Evolutionary conservation across 495 filamentous ascomycete genomes (phyloP), one percentile per base, ranked within the genome.

Genomic region (Tuber calosporum): DNA sequence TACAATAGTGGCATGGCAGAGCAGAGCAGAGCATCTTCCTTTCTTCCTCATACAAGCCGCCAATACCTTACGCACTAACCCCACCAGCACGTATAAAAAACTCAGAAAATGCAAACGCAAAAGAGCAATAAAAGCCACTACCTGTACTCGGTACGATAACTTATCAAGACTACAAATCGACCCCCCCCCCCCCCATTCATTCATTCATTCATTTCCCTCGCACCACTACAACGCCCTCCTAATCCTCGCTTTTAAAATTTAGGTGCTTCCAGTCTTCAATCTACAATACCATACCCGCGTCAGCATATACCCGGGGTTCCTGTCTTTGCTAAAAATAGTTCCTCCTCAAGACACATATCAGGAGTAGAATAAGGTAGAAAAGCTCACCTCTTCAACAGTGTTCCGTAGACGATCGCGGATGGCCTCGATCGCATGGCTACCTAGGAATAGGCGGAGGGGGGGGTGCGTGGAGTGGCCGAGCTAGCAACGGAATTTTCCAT

Each of bases 371-470:
- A 15, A 30, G 1, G 4, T 4, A 66, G 20, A 20, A 45, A 17
- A 20, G 72, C 78, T 19, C 79, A 96, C 89, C 86, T 99, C 95
- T 83, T 99, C 95, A 62, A 93, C 98, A 53, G 97, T 90, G 74
- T 90, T 92, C 77, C 93, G 86, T 75, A 99, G 80, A 40, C 94
- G 85, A 84, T 99, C 95, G 36, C 95, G 85, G 72, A 97, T 93
- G 80, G 93, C 96, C 84, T 99, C 94, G 42, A 98, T 93, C 0
- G 95, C 95, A 83, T 96, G 97, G 62, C 90, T 93, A 0, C 95
- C 95, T 72, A 99, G 81, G 71, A 97, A 85, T 75, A 99, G 83
- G 37, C 95, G 82, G 72, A 99, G 80, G 0, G 95, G 95, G 68
- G 95, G 95, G 80, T 93, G 96, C 22, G 87, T 88, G 83, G 95